Conservation (phyloP, 495 filamentous ascomycete species). For the Penicillium parvum region DNA sequence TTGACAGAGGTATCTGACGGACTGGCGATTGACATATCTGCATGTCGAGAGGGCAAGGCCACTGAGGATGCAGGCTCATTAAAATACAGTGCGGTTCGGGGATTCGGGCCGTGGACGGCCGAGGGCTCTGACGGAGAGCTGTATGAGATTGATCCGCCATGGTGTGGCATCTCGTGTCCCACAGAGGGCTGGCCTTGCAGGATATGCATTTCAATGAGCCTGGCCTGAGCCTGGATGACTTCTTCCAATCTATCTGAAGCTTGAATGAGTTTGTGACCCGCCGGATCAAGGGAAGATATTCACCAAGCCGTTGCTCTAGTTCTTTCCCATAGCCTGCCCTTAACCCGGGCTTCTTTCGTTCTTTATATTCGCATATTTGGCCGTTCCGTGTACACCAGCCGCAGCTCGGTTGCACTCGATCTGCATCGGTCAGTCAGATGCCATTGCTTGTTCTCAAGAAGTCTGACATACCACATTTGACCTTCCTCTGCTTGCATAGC, state of each 20-base stretch:
- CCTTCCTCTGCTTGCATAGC: conserved; percentile 79
- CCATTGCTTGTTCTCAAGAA: neutral
- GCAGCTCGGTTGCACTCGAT: conserved; percentile 77
- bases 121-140: conserved; percentile 44
- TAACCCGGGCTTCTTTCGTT: conserved; percentile 79
- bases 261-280: neutral
- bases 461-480: conserved; percentile 59
- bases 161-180: conserved; percentile 21
- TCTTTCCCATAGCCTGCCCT: conserved; percentile 85
- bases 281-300: conserved; percentile 1
- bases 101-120: conserved; percentile 34
- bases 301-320: conserved; percentile 70
- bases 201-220: conserved; percentile 49
- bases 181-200: conserved; percentile 27
- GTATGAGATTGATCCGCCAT: conserved; percentile 32
- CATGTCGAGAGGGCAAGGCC: conserved; percentile 23
- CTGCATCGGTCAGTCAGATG: no score
- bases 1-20: conserved; percentile 35
- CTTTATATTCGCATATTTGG: conserved; percentile 75
- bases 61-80: conserved; percentile 33
- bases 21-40: conserved; percentile 32
- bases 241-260: conserved; percentile 44
- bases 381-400: conserved; percentile 84
- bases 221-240: conserved; percentile 43
- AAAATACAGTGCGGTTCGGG: conserved; percentile 32